phyloP scores from a whole-genome alignment of 176 grass and related monocot genomes.

The Musa beccarii region DNA sequence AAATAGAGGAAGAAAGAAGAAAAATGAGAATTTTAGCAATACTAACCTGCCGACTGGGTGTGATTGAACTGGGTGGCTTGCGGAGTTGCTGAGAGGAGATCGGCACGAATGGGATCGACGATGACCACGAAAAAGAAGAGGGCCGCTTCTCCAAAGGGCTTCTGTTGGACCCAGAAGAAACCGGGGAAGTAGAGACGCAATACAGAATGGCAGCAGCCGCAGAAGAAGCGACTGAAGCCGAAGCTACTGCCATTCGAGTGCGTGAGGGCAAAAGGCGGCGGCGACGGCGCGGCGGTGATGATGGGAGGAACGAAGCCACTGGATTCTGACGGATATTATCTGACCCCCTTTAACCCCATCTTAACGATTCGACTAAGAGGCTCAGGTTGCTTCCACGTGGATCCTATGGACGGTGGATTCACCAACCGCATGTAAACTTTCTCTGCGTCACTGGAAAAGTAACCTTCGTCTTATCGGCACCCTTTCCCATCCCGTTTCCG shows the following conservation, averaged over 20 bases:
- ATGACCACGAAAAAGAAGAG: conserved; percentile 44
- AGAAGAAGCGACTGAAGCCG: conserved; percentile 13
- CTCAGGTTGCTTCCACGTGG: no score
- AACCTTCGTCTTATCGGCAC: no score
- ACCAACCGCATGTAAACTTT: no score
- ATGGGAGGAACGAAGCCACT: no score
- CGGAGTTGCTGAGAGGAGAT: conserved; percentile 19
- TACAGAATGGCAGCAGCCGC: conserved; percentile 1
- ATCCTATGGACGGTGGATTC: no score
- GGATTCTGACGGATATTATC: no score
- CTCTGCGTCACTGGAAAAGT: no score
- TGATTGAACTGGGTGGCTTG: not conserved
- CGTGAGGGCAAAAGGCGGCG: no score
- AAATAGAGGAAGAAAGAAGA: not conserved
- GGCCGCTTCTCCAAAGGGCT: conserved; percentile 1
- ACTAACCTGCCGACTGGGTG: conserved; percentile 24
- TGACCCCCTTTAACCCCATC: no score
- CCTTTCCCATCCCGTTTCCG: no score
- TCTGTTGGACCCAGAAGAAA: not conserved
- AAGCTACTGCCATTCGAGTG: conserved; percentile 28
- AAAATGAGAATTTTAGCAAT: not conserved
- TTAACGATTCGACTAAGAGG: no score
- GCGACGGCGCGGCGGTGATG: no score
- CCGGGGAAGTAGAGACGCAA: not conserved
- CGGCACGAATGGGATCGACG: conserved; percentile 30